These are phyloP conservation scores for Talaromyces proteolyticus DNA, from an alignment of 495 filamentous ascomycete genomes.

Conservation along the genomic window DNA sequence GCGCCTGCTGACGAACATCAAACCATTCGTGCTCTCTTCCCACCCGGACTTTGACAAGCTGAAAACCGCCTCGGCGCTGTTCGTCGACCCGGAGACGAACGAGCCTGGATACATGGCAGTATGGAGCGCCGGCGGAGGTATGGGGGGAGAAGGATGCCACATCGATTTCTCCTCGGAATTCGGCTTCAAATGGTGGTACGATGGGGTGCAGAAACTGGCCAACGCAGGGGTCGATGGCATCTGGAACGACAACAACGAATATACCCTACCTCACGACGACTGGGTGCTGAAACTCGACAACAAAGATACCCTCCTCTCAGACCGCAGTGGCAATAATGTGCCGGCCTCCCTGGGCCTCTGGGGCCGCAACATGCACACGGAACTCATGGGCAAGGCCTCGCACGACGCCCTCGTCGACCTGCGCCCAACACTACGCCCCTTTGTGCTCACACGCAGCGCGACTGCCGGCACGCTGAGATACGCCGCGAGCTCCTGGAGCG, in stretches of 20 bases:
- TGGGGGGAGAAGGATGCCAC: constrained; percentile 62
- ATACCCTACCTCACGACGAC: constrained; percentile 57
- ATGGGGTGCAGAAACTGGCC: constrained; percentile 54
- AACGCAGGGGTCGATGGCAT: constrained; percentile 60
- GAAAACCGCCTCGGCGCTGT: constrained; percentile 47
- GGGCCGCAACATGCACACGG: constrained; percentile 59
- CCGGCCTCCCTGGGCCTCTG: constrained; percentile 48
- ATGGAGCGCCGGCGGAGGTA: constrained; percentile 63
- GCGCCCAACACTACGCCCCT: constrained; percentile 50
- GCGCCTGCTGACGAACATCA: constrained; percentile 62
- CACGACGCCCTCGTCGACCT: constrained; percentile 54
- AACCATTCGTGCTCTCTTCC: constrained; percentile 59
- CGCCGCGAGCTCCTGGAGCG: constrained; percentile 60
- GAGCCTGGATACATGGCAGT: constrained; percentile 51
- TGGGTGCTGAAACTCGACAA: constrained; percentile 54
- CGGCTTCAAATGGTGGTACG: constrained; percentile 65
- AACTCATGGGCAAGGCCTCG: constrained; percentile 60
- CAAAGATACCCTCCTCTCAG: constrained; percentile 20
- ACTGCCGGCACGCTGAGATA: constrained; percentile 64
- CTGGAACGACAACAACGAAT: constrained; percentile 78
- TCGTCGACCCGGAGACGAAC: constrained; percentile 49
- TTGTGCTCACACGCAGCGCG: constrained; percentile 61
- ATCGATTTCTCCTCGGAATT: constrained; percentile 61
- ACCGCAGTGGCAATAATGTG: constrained; percentile 19
- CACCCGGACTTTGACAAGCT: constrained; percentile 59